Conservation (phyloP, 2,329 filamentous ascomycete species). For the Calonectria pseudoreteaudii region DNA sequence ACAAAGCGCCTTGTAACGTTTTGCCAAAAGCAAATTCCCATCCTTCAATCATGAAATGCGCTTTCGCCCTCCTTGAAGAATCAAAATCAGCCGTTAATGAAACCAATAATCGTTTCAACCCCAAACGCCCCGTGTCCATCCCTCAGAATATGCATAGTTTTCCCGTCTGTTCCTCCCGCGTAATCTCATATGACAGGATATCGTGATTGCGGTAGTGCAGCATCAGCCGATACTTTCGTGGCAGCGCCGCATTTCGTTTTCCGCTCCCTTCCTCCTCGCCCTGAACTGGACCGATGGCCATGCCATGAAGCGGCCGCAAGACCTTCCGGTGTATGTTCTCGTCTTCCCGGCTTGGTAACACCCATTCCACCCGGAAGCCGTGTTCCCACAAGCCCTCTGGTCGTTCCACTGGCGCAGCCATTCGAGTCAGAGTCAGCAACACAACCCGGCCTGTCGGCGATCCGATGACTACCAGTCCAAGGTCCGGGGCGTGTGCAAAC, state of each 20-base stretch:
- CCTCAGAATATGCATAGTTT: slow-evolving; percentile 51
- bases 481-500: slow-evolving; percentile 73
- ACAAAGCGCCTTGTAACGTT: slow-evolving; percentile 10
- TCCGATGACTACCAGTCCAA: slow-evolving; percentile 76
- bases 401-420: slow-evolving; percentile 39
- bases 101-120: neutral
- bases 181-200: slow-evolving; percentile 77
- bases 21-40: slow-evolving; percentile 12
- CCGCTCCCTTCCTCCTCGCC: slow-evolving; percentile 44
- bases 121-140: slow-evolving; percentile 18
- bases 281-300: slow-evolving; percentile 75
- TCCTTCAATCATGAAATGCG: slow-evolving; percentile 1
- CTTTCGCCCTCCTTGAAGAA: slow-evolving; percentile 16
- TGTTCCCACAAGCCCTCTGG: slow-evolving; percentile 47
- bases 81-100: slow-evolving; percentile 6
- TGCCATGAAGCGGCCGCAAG: slow-evolving; percentile 69
- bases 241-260: slow-evolving; percentile 35
- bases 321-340: slow-evolving; percentile 59
- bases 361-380: slow-evolving; percentile 65
- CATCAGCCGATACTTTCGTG: slow-evolving; percentile 73
- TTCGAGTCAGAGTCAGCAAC: slow-evolving; percentile 67
- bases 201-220: slow-evolving; percentile 79
- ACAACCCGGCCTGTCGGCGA: slow-evolving; percentile 75
- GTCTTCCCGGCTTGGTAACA: slow-evolving; percentile 60
- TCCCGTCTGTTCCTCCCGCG: slow-evolving; percentile 53